Conservation (phyloP, 768 basidiomycete species). For the Boletus sp. region DNA sequence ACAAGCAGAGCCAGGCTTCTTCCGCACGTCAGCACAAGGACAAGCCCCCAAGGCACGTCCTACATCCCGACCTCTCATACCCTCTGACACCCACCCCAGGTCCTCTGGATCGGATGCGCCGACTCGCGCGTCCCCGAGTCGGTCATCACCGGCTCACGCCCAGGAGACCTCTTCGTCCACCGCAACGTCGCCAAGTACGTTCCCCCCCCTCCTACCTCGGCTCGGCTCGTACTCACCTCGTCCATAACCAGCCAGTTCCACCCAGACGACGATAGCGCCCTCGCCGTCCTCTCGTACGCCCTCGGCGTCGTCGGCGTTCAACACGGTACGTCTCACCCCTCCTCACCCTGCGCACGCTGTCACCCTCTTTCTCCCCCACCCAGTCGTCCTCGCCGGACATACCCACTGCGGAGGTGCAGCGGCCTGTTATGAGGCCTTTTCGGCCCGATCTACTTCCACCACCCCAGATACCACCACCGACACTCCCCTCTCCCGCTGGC, state of each 20-base stretch:
- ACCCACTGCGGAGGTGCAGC: constrained; percentile 77
- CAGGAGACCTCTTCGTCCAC: constrained; percentile 87
- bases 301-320: constrained; percentile 66
- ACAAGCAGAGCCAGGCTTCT: constrained; percentile 59
- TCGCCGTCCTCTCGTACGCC: constrained; percentile 74
- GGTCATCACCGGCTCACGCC: constrained; percentile 66
- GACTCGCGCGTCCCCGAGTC: constrained; percentile 89
- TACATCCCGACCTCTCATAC: too few species aligned
- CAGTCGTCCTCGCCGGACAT: constrained; percentile 84
- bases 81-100: constrained; percentile 34
- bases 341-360: background rate
- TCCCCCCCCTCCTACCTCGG: background rate
- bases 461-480: constrained; percentile 28
- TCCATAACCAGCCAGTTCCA: constrained; percentile 60
- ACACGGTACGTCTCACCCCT: constrained; percentile 56
- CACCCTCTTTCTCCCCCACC: background rate
- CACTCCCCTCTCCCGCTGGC: constrained; percentile 65
- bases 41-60: constrained; percentile 64
- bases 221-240: background rate
- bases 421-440: constrained; percentile 48
- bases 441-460: constrained; percentile 1
- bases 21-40: constrained; percentile 54
- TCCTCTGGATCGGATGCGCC: constrained; percentile 81
- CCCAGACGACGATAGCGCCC: constrained; percentile 64
- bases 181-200: constrained; percentile 87